Evolutionary conservation across 1,284 basidiomycete species (phyloP).

Genomic region (Neolentinus lepideus): DNA sequence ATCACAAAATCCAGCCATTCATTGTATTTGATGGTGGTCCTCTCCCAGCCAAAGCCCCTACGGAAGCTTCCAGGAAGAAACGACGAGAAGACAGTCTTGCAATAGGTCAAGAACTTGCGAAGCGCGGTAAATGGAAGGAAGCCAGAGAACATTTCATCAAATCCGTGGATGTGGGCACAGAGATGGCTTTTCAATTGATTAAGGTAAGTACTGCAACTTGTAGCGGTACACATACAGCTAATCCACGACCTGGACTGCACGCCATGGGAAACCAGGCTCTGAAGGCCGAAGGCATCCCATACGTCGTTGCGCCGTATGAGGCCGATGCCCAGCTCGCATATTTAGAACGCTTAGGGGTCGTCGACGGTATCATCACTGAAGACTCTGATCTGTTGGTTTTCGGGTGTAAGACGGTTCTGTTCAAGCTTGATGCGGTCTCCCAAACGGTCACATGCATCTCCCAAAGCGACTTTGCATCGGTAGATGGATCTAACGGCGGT

Average conservation of each 20-base stretch:
- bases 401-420: constrained; percentile 82
- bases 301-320: constrained; percentile 97
- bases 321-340: constrained; percentile 97
- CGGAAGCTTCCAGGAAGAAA: constrained; percentile 78
- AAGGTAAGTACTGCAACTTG: constrained; percentile 49
- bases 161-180: constrained; percentile 92
- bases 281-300: constrained; percentile 70
- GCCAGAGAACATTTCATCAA: constrained; percentile 89
- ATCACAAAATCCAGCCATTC: constrained; percentile 84
- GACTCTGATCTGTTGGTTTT: constrained; percentile 98
- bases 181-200: constrained; percentile 97
- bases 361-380: constrained; percentile 94
- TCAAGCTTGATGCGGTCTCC: constrained; percentile 77
- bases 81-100: constrained; percentile 61
- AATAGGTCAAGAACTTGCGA: constrained; percentile 65
- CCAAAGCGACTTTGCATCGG: constrained; percentile 69
- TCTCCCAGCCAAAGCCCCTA: constrained; percentile 89
- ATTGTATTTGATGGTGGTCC: constrained; percentile 97
- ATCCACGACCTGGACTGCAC: not conserved
- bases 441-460: constrained; percentile 77
- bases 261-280: constrained; percentile 52
- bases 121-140: constrained; percentile 72
- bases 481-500: constrained; percentile 39
- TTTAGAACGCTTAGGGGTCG: constrained; percentile 77
- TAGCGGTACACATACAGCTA: not conserved